These are phyloP conservation scores for Peniophora sp. DNA, from an alignment of 1,284 basidiomycete genomes.

Conservation along the genomic window DNA sequence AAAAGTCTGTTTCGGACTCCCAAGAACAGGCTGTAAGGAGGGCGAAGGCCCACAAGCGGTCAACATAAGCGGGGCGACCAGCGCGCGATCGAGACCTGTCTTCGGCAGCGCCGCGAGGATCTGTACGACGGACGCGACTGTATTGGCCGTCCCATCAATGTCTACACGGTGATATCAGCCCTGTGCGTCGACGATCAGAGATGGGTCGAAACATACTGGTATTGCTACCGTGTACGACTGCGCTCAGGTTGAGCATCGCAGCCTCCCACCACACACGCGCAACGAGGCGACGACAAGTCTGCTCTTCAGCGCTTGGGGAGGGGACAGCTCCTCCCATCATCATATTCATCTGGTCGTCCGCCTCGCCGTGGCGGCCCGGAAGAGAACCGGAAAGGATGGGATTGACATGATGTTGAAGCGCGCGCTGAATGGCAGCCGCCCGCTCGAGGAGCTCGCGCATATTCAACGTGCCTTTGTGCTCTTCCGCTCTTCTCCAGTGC, in stretches of 20 bases:
- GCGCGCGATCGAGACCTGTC: conserved; percentile 53
- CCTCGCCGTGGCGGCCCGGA: conserved; percentile 1
- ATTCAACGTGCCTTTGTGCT: conserved; percentile 55
- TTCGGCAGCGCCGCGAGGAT: conserved; percentile 50
- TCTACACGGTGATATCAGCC: neutral
- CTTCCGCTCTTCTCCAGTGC: conserved; percentile 64
- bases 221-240: conserved; percentile 57
- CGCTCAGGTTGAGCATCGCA: conserved; percentile 62
- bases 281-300: conserved; percentile 35
- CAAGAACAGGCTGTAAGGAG: no score
- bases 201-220: conserved; percentile 39
- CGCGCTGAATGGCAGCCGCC: conserved; percentile 58
- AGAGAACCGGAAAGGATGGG: conserved; percentile 3
- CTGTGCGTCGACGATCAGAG: neutral
- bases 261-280: conserved; percentile 61
- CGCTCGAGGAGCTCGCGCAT: conserved; percentile 61
- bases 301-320: conserved; percentile 24
- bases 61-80: conserved; percentile 66
- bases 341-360: conserved; percentile 6
- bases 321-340: conserved; percentile 2
- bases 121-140: neutral
- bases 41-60: no score
- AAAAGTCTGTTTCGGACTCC: no score
- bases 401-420: conserved; percentile 31
- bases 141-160: conserved; percentile 5